These are phyloP conservation scores for Phytophthora syringae DNA, from an alignment of 352 stramenopile species.

Conservation along the genomic window DNA sequence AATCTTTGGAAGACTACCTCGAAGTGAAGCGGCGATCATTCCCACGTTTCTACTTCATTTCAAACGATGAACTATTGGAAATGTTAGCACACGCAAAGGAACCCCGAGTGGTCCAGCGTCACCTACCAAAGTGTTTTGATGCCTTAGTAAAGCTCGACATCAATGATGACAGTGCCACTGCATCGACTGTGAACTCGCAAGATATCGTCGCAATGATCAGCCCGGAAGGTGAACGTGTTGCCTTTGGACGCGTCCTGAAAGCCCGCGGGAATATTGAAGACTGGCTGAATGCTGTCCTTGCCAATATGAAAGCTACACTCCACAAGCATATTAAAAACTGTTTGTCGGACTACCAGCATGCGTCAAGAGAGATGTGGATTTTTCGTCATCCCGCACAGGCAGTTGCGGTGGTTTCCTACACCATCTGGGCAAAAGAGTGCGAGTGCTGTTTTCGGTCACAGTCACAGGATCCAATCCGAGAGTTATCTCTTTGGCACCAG, in stretches of 20 bases:
- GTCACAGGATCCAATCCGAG: conserved; percentile 56
- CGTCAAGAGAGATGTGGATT: conserved; percentile 81
- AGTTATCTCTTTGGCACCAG: conserved; percentile 68
- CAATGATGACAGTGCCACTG: conserved; percentile 40
- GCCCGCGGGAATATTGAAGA: conserved; percentile 89
- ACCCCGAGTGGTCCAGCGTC: conserved; percentile 76
- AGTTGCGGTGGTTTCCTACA: conserved; percentile 91
- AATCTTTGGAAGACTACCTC: conserved; percentile 84
- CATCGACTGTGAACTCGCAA: conserved; percentile 25
- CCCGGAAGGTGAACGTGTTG: conserved; percentile 78
- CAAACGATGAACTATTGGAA: conserved; percentile 87
- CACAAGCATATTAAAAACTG: conserved; percentile 78
- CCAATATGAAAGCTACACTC: conserved; percentile 77
- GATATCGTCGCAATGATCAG: conserved; percentile 86
- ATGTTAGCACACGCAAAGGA: conserved; percentile 86
- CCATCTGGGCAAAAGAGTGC: conserved; percentile 81
- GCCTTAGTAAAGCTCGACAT: conserved; percentile 82
- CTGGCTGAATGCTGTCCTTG: conserved; percentile 78
- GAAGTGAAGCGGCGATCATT: conserved; percentile 88
- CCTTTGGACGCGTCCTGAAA: conserved; percentile 80
- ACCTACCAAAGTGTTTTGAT: conserved; percentile 89
- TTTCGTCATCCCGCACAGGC: conserved; percentile 91
- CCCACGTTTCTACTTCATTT: conserved; percentile 90
- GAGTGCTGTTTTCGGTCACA: conserved; percentile 65
- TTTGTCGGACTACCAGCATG: conserved; percentile 89